phyloP scores from a whole-genome alignment of 345 rosid species.

The Eucalyptus brandiana region DNA sequence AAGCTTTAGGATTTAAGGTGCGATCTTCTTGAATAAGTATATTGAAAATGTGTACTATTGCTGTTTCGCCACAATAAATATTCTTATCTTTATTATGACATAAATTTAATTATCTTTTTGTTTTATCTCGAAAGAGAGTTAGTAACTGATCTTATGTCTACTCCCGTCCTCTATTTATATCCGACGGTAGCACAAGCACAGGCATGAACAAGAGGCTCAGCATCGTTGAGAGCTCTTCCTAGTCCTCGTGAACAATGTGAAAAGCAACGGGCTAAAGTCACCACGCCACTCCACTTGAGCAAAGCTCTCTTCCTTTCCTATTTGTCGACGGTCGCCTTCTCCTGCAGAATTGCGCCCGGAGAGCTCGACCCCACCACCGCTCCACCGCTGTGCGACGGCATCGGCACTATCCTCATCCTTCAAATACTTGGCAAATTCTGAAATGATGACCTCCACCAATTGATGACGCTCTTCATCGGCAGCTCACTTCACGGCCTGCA shows the following conservation, averaged over 20 bases:
- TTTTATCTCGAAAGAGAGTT: not conserved
- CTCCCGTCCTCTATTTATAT: not conserved
- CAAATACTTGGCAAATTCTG: not conserved
- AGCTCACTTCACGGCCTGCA: not conserved
- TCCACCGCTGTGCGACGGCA: not conserved
- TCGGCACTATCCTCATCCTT: not conserved
- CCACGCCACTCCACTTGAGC: not conserved
- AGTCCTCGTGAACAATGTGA: not conserved
- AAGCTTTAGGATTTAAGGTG: not conserved
- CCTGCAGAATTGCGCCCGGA: accelerated
- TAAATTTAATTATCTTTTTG: not conserved
- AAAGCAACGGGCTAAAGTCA: not conserved
- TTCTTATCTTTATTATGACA: not conserved
- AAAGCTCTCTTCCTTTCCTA: not conserved
- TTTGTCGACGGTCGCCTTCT: not conserved
- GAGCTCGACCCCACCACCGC: not conserved
- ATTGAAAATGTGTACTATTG: not conserved
- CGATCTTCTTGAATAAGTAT: not conserved
- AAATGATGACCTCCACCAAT: too few relatives aligned
- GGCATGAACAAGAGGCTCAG: not conserved
- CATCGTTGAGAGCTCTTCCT: not conserved
- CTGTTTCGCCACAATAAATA: accelerated
- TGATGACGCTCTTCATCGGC: not conserved
- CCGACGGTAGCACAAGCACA: not conserved
- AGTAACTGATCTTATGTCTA: not conserved